Percentiles rank a stretch among this genome's conserved stretches.
Evolutionary conservation across 768 basidiomycete genomes (phyloP).

Genomic region (Russula lepida): DNA sequence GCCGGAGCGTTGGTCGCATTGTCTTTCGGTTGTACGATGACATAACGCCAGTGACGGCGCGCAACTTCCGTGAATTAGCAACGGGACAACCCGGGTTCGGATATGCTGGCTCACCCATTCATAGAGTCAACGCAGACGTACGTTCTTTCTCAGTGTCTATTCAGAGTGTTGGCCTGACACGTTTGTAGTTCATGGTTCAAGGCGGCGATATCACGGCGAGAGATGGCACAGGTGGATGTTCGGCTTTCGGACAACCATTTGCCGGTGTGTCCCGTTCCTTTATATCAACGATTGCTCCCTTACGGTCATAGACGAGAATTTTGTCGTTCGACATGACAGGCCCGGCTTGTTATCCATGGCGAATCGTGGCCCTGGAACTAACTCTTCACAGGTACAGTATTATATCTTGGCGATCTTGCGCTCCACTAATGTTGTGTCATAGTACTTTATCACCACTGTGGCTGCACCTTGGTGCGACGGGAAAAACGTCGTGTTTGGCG

Average conservation of each 20-base stretch:
- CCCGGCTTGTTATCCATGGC: constrained; percentile 78
- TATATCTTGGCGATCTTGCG: neutral
- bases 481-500: constrained; percentile 65
- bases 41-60: constrained; percentile 37
- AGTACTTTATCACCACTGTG: constrained; percentile 77
- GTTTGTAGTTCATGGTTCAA: constrained; percentile 65
- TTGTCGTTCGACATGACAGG: constrained; percentile 50
- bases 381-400: constrained; percentile 62
- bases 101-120: constrained; percentile 42
- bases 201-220: constrained; percentile 78
- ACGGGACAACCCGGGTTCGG: constrained; percentile 42
- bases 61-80: constrained; percentile 50
- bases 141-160: constrained; percentile 20
- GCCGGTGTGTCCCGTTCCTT: constrained; percentile 37
- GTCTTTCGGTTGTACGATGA: constrained; percentile 52
- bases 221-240: constrained; percentile 74
- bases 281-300: neutral
- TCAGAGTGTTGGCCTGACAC: neutral
- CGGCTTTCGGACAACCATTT: constrained; percentile 80
- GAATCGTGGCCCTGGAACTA: constrained; percentile 75
- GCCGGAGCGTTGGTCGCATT: constrained; percentile 31
- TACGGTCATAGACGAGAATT: constrained; percentile 53
- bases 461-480: constrained; percentile 64
- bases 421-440: neutral
- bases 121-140: constrained; percentile 59